phyloP scores from a whole-genome alignment of 306 rosid species.

The Acmispon strigosus region DNA sequence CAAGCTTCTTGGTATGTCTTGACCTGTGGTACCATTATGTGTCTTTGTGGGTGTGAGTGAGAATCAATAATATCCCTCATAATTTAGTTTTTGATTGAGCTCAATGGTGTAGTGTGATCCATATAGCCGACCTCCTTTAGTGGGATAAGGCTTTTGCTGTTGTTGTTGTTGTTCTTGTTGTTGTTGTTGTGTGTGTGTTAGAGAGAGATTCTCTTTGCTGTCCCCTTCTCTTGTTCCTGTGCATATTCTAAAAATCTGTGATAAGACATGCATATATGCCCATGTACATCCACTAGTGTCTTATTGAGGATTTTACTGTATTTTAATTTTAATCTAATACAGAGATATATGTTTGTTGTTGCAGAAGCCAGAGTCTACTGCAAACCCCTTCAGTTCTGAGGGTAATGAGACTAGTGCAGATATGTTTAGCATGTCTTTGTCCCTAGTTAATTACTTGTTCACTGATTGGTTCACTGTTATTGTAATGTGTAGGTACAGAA shows the following conservation, averaged over 20 bases:
- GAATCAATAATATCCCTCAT: too few relatives aligned
- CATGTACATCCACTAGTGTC: not conserved
- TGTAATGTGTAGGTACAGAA: slow-evolving; percentile 36
- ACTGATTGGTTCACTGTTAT: slow-evolving; percentile 7
- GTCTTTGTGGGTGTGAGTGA: too few relatives aligned
- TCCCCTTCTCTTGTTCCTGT: slow-evolving; percentile 1
- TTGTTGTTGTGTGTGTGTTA: too few relatives aligned
- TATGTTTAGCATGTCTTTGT: slow-evolving; percentile 7
- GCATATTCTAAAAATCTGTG: not conserved
- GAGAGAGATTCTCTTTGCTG: not conserved
- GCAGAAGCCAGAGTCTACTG: slow-evolving; percentile 46
- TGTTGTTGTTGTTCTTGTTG: too few relatives aligned
- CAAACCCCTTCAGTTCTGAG: slow-evolving; percentile 36
- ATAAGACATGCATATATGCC: not conserved
- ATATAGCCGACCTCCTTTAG: too few relatives aligned
- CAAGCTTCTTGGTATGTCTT: slow-evolving; percentile 49
- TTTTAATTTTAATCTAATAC: not conserved
- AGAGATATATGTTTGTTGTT: slow-evolving; percentile 9
- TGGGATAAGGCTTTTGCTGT: too few relatives aligned
- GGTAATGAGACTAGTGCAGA: slow-evolving; percentile 33
- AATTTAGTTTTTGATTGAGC: too few relatives aligned
- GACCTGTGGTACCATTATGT: not conserved
- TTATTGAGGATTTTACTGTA: not conserved
- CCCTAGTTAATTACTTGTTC: not conserved
- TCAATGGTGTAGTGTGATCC: too few relatives aligned